A percentile compares a stretch with the other conserved stretches of the same genome.
Conservation (phyloP, 2,329 filamentous ascomycete genomes). For the Mariannaea elegans region DNA sequence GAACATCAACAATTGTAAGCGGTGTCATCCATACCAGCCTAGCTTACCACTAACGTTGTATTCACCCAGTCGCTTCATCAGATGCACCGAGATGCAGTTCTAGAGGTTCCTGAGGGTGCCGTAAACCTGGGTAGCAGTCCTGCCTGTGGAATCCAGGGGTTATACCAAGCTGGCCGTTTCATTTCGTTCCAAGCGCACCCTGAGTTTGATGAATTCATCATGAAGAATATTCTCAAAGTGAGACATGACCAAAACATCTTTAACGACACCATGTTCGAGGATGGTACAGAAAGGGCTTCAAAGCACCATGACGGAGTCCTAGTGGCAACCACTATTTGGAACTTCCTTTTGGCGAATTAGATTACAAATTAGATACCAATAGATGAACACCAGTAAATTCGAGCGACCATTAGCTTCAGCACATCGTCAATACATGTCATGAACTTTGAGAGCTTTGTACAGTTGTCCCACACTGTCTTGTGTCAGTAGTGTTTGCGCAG, state of each 20-base stretch:
- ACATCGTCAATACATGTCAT: too few species aligned
- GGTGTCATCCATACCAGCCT: rapidly evolving
- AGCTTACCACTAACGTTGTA: background rate
- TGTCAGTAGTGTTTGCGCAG: too few species aligned
- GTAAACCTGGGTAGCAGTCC: conserved; percentile 50
- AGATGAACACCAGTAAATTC: background rate
- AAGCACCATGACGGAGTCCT: conserved; percentile 41
- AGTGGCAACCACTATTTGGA: conserved; percentile 40
- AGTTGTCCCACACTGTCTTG: too few species aligned
- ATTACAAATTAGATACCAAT: background rate
- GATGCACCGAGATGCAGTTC: conserved; percentile 55
- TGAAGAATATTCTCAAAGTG: conserved; percentile 43
- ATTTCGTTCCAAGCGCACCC: conserved; percentile 56
- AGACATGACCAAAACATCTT: conserved; percentile 41
- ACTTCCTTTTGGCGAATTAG: conserved; percentile 32
- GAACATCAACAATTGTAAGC: conserved; percentile 38
- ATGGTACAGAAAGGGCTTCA: conserved; percentile 39
- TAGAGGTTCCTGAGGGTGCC: conserved; percentile 47
- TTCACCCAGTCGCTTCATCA: conserved; percentile 46
- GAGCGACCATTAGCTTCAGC: background rate
- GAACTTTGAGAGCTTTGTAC: too few species aligned
- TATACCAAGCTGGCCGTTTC: conserved; percentile 47
- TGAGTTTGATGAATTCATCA: conserved; percentile 51
- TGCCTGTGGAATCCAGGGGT: conserved; percentile 50
- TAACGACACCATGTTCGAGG: conserved; percentile 37